A percentile compares a stretch with the other conserved stretches of the same genome.
These are phyloP conservation scores for Gynandropsis gynandra DNA, from an alignment of 345 rosid genomes.

Conservation along the genomic window DNA sequence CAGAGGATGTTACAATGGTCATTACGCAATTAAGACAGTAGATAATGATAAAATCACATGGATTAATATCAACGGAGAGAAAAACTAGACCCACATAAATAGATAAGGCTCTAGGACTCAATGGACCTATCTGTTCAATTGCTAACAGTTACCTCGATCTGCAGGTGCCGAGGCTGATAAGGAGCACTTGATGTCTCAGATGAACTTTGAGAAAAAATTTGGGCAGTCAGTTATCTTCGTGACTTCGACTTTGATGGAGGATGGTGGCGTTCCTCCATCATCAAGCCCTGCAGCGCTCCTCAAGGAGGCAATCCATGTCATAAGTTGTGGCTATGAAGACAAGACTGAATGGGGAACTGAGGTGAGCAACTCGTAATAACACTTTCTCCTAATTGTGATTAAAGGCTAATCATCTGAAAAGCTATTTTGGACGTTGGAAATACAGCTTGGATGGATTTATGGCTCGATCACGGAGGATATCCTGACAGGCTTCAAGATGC, in stretches of 20 bases:
- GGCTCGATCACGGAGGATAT: conserved; percentile 98
- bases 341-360: conserved; percentile 98
- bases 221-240: conserved; percentile 90
- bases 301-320: conserved; percentile 97
- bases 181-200: conserved; percentile 76
- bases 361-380: conserved; percentile 35
- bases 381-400: not conserved
- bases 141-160: not conserved
- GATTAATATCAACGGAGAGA: too few species aligned
- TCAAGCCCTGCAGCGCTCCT: conserved; percentile 92
- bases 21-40: not conserved
- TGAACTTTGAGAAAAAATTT: conserved; percentile 88
- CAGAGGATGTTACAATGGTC: not conserved
- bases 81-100: too few species aligned
- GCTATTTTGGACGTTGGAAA: conserved; percentile 12
- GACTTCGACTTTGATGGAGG: conserved; percentile 89
- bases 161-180: conserved; percentile 64
- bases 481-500: conserved; percentile 97
- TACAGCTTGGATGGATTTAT: conserved; percentile 95
- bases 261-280: conserved; percentile 96
- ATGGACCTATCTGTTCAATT: not conserved
- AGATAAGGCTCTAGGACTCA: too few species aligned
- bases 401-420: conserved; percentile 13
- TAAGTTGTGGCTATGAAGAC: conserved; percentile 96
- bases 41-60: not conserved